Conservation (phyloP, 139 green algal genomes). For the Axilococcus clingmanii region DNA sequence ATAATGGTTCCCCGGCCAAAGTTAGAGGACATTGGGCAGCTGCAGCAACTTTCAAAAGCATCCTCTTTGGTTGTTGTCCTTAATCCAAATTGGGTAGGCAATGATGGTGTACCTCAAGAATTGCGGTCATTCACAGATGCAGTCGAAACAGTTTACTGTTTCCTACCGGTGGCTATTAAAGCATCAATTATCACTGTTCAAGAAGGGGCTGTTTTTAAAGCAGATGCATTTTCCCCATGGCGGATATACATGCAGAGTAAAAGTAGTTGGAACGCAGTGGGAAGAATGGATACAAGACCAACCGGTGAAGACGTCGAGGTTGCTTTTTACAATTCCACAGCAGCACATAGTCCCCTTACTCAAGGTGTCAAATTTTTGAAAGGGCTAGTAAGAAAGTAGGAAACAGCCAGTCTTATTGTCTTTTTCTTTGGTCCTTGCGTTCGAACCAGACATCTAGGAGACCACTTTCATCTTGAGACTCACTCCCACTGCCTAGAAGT, state of each 20-base stretch:
- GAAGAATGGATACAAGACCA: slow-evolving; percentile 18
- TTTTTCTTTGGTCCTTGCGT: slow-evolving; percentile 3
- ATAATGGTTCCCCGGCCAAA: slow-evolving; percentile 2
- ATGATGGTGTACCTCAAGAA: not conserved
- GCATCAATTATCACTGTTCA: slow-evolving; percentile 5
- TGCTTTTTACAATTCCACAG: slow-evolving; percentile 14
- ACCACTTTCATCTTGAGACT: not conserved
- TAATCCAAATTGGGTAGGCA: slow-evolving; percentile 20
- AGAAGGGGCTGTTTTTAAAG: slow-evolving; percentile 26
- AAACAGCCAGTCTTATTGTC: not conserved
- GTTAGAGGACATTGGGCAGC: slow-evolving; percentile 4
- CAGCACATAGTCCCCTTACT: slow-evolving; percentile 4
- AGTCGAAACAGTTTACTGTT: slow-evolving; percentile 27
- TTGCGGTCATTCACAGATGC: slow-evolving; percentile 6
- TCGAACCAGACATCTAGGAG: slow-evolving; percentile 5
- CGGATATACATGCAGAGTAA: slow-evolving; percentile 13
- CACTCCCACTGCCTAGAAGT: not conserved
- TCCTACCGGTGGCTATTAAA: slow-evolving; percentile 23
- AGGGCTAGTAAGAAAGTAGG: slow-evolving; percentile 3
- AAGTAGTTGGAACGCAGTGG: slow-evolving; percentile 4
- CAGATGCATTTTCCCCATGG: slow-evolving; percentile 5
- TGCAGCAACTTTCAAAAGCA: slow-evolving; percentile 7
- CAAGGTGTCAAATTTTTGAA: slow-evolving; percentile 4
- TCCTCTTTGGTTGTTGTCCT: slow-evolving; percentile 5
- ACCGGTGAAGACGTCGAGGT: slow-evolving; percentile 5